These are phyloP conservation scores for Yamadazyma blattariae DNA, from an alignment of 1,139 yeast genomes.

Conservation along the genomic window DNA sequence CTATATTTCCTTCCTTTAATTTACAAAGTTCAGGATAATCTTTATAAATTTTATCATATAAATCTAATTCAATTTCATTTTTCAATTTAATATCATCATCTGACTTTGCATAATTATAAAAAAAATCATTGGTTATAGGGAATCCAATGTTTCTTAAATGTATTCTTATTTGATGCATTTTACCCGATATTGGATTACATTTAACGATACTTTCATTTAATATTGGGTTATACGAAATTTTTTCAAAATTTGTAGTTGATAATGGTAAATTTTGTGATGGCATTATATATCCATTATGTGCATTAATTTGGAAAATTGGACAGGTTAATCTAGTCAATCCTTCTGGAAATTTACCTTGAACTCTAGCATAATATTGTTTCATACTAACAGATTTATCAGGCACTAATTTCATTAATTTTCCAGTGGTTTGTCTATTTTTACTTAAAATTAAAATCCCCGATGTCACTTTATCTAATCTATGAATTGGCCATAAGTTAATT, in stretches of 20 bases:
- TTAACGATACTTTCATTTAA: slow-evolving; percentile 53
- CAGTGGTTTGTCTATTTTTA: slow-evolving; percentile 43
- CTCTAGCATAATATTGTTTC: slow-evolving; percentile 62
- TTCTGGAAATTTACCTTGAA: slow-evolving; percentile 55
- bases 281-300: slow-evolving; percentile 35
- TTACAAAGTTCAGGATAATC: slow-evolving; percentile 15
- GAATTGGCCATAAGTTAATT: slow-evolving; percentile 53
- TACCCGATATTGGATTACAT: slow-evolving; percentile 70
- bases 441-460: slow-evolving; percentile 70
- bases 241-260: slow-evolving; percentile 32
- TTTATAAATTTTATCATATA: slow-evolving; percentile 23
- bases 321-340: slow-evolving; percentile 22
- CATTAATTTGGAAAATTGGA: slow-evolving; percentile 36
- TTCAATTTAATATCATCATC: slow-evolving; percentile 17
- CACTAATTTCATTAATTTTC: slow-evolving; percentile 35
- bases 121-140: slow-evolving; percentile 69
- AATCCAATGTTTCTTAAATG: slow-evolving; percentile 63
- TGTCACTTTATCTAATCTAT: slow-evolving; percentile 70
- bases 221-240: slow-evolving; percentile 20
- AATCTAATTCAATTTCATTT: slow-evolving; percentile 24
- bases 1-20: neutral
- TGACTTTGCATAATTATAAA: slow-evolving; percentile 31
- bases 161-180: slow-evolving; percentile 77
- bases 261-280: slow-evolving; percentile 26
- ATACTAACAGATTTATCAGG: slow-evolving; percentile 28